These are phyloP conservation scores for Paraglomus occultum DNA, from an alignment of 192 early-diverging fungal genomes.

Conservation along the genomic window DNA sequence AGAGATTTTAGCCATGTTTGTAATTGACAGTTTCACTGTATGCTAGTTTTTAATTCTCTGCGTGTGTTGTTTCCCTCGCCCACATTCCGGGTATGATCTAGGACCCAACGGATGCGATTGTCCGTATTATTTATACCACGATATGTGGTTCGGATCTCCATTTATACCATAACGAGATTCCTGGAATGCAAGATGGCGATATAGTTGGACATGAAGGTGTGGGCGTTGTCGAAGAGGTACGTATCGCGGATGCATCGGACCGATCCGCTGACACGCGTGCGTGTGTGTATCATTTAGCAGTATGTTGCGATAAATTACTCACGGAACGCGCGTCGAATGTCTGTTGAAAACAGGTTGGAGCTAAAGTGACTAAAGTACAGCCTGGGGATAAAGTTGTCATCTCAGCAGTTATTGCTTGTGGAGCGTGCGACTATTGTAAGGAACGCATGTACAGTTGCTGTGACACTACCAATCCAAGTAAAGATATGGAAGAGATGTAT, in stretches of 20 bases:
- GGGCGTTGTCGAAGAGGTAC: conserved; percentile 42
- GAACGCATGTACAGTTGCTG: conserved; percentile 45
- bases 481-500: conserved; percentile 49
- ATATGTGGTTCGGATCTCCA: conserved; percentile 57
- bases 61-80: no score
- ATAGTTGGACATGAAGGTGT: conserved; percentile 54
- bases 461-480: conserved; percentile 52
- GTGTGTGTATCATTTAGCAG: no score
- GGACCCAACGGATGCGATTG: not conserved
- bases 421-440: conserved; percentile 50
- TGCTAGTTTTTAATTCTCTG: no score
- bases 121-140: conserved; percentile 8
- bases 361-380: conserved; percentile 40
- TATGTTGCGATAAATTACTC: no score
- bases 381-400: conserved; percentile 50
- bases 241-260: not conserved
- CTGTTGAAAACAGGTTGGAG: conserved; percentile 32
- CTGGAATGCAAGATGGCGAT: conserved; percentile 42
- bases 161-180: conserved; percentile 47
- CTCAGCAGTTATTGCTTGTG: conserved; percentile 49
- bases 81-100: no score
- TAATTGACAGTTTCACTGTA: no score
- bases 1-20: no score
- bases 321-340: no score
- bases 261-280: no score